Conservation (phyloP, 192 early-diverging fungal genomes). For the Lobosporangium transversale region DNA sequence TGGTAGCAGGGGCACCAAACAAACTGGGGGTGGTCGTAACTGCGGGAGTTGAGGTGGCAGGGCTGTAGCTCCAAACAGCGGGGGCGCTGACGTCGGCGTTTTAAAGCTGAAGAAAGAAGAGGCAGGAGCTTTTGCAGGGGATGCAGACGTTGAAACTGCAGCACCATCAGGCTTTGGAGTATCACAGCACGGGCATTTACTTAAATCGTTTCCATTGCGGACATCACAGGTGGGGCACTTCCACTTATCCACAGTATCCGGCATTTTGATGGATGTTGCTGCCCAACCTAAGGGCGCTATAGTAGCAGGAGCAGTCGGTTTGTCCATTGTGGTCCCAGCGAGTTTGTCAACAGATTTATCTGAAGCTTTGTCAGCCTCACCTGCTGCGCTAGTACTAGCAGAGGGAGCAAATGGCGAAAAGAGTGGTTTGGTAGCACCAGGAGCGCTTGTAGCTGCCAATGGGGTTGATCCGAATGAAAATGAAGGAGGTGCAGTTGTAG, state of each 20-base stretch:
- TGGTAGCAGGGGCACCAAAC: not conserved
- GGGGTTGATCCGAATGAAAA: slow-evolving; percentile 5
- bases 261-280: slow-evolving; percentile 8
- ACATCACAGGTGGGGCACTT: slow-evolving; percentile 38
- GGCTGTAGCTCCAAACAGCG: not conserved
- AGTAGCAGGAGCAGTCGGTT: not conserved
- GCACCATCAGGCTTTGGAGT: slow-evolving; percentile 20
- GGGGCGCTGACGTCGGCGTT: not conserved
- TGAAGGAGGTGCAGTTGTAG: not conserved
- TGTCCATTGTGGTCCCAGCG: not conserved
- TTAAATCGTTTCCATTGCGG: slow-evolving; percentile 4
- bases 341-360: too few species aligned
- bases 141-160: not conserved
- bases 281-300: not conserved
- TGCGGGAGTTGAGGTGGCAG: not conserved
- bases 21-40: not conserved
- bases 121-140: not conserved
- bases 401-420: not conserved
- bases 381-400: not conserved
- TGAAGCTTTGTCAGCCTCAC: not conserved
- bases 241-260: slow-evolving; percentile 22
- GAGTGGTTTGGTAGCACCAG: not conserved
- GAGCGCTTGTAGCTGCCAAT: not conserved
- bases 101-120: slow-evolving; percentile 6
- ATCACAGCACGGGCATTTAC: slow-evolving; percentile 35